These are phyloP conservation scores for Moniliella sp. DNA, from an alignment of 1,284 basidiomycete genomes.

Conservation along the genomic window DNA sequence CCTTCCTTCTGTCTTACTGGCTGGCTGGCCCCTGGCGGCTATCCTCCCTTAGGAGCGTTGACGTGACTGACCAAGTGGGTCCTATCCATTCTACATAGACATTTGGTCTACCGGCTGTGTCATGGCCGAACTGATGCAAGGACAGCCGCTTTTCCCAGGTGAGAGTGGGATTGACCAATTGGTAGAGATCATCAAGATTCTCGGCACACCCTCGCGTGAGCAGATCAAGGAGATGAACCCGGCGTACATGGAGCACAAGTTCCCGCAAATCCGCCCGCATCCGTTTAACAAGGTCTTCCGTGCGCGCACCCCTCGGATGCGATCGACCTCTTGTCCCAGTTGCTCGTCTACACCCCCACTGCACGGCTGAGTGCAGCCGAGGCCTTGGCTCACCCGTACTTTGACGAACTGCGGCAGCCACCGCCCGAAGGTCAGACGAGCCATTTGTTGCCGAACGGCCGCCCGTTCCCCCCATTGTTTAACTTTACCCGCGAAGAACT, in stretches of 20 bases:
- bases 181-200: slow-evolving; percentile 98
- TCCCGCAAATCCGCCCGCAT: slow-evolving; percentile 87
- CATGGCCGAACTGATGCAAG: slow-evolving; percentile 98
- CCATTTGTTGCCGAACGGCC: slow-evolving; percentile 79
- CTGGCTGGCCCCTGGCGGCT: slow-evolving; percentile 1
- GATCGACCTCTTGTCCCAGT: slow-evolving; percentile 77
- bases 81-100: no score
- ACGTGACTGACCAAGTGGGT: no score
- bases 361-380: slow-evolving; percentile 75
- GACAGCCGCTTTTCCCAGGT: slow-evolving; percentile 93
- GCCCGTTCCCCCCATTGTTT: slow-evolving; percentile 79
- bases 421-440: no score
- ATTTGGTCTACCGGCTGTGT: slow-evolving; percentile 99
- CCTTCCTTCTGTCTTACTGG: neutral
- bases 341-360: slow-evolving; percentile 89
- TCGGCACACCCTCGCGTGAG: slow-evolving; percentile 85
- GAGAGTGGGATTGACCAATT: slow-evolving; percentile 98
- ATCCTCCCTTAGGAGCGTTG: no score
- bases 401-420: slow-evolving; percentile 89
- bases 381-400: slow-evolving; percentile 67
- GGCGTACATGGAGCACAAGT: slow-evolving; percentile 98
- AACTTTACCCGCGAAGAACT: slow-evolving; percentile 95
- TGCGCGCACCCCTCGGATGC: slow-evolving; percentile 86
- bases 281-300: slow-evolving; percentile 64
- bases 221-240: slow-evolving; percentile 99